A percentile compares a stretch with the other conserved stretches of the same genome.
Conservation (phyloP, 768 basidiomycete genomes). For the Boletus reticulatus region DNA sequence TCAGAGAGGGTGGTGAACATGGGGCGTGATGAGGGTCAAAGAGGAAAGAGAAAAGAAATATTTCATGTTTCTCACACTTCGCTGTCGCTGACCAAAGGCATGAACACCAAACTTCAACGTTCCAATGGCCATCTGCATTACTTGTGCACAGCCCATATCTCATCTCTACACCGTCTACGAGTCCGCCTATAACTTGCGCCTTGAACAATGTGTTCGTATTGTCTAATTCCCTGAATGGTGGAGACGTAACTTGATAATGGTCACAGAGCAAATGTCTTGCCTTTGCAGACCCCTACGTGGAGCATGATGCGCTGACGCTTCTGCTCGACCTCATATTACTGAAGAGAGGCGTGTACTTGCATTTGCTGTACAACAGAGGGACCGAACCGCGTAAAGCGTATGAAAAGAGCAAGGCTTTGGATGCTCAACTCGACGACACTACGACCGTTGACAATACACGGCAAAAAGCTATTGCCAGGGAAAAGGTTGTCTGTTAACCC, state of each 20-base stretch:
- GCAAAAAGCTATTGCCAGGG: constrained; percentile 13
- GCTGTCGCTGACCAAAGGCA: neutral
- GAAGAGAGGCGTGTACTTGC: constrained; percentile 78
- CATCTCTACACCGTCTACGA: constrained; percentile 83
- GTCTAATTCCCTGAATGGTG: neutral
- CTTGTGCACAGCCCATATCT: constrained; percentile 60
- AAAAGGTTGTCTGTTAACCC: constrained; percentile 24
- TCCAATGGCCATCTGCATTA: constrained; percentile 80
- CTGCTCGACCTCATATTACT: constrained; percentile 79
- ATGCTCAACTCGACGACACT: neutral
- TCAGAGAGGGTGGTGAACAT: too few species aligned
- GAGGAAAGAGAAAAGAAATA: too few species aligned
- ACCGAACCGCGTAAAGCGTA: constrained; percentile 53
- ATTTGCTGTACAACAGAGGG: constrained; percentile 79
- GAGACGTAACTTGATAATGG: constrained; percentile 5
- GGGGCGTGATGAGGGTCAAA: too few species aligned
- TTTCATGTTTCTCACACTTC: constrained; percentile 4
- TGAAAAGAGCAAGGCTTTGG: constrained; percentile 9
- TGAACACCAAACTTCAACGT: neutral
- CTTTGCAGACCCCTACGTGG: constrained; percentile 87
- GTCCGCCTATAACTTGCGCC: constrained; percentile 70
- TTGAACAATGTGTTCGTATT: constrained; percentile 77
- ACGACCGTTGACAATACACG: neutral
- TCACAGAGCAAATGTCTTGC: constrained; percentile 54
- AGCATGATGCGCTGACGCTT: constrained; percentile 72